Conservation (phyloP, 164 flowering plant genomes). For the Nymphaea thermarum region DNA sequence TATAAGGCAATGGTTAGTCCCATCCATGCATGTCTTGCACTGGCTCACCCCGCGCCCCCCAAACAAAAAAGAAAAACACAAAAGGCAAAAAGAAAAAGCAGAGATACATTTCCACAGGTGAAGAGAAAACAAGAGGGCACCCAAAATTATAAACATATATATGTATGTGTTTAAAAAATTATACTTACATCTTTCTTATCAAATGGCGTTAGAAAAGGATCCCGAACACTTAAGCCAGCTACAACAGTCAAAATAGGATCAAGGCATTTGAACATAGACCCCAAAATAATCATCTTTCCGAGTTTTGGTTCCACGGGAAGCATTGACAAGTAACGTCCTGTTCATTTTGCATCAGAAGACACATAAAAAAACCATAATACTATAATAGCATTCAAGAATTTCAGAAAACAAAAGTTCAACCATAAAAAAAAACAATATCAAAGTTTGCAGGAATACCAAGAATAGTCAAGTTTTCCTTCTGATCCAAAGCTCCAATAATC, state of each 20-base stretch:
- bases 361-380: neutral
- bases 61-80: too few relatives aligned
- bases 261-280: slow-evolving; percentile 78
- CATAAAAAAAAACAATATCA: neutral
- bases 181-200: slow-evolving; percentile 93
- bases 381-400: neutral
- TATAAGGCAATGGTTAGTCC: too few relatives aligned
- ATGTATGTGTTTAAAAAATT: neutral
- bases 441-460: slow-evolving; percentile 34
- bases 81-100: too few relatives aligned
- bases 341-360: slow-evolving; percentile 7
- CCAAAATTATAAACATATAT: too few relatives aligned
- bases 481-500: slow-evolving; percentile 80
- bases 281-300: slow-evolving; percentile 92
- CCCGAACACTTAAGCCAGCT: slow-evolving; percentile 90
- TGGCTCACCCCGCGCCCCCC: too few relatives aligned
- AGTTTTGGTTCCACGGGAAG: slow-evolving; percentile 98
- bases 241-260: slow-evolving; percentile 83
- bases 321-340: slow-evolving; percentile 77
- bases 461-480: slow-evolving; percentile 69
- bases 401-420: neutral
- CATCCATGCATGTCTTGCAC: too few relatives aligned
- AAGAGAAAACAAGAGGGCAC: too few relatives aligned
- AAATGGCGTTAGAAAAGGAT: slow-evolving; percentile 79
- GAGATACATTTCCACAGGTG: too few relatives aligned